A percentile compares a stretch with the other conserved stretches of the same genome.
Conservation (phyloP, 768 basidiomycete species). For the Strobilomyces dryophilus region DNA sequence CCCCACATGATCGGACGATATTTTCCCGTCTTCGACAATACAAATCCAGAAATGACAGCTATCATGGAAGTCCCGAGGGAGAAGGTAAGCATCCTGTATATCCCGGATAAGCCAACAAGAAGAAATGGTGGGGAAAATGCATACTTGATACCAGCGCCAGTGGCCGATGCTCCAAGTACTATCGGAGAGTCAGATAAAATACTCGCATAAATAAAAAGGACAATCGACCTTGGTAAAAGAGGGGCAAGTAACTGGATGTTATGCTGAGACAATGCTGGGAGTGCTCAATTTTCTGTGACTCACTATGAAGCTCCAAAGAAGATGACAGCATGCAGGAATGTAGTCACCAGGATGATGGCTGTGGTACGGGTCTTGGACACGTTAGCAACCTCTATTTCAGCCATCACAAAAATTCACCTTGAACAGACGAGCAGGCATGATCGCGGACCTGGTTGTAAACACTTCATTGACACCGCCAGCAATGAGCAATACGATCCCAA, state of each 20-base stretch:
- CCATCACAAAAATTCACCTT: constrained; percentile 37
- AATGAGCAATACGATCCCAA: constrained; percentile 54
- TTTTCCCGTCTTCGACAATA: constrained; percentile 52
- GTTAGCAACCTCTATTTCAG: background rate
- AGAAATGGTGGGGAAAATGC: constrained; percentile 3
- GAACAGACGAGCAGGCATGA: constrained; percentile 73
- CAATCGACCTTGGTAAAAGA: constrained; percentile 61
- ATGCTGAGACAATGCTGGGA: background rate
- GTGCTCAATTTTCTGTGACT: background rate
- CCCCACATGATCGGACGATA: constrained; percentile 65
- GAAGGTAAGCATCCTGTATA: constrained; percentile 64
- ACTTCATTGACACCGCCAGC: constrained; percentile 53
- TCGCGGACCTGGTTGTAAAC: constrained; percentile 60
- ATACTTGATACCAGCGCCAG: constrained; percentile 62
- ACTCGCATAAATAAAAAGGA: background rate
- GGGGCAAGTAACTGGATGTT: constrained; percentile 50
- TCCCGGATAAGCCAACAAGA: background rate
- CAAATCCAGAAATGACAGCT: constrained; percentile 53
- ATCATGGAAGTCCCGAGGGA: constrained; percentile 56
- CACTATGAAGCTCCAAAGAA: constrained; percentile 49
- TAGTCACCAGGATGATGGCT: constrained; percentile 48
- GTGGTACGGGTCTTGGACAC: constrained; percentile 67
- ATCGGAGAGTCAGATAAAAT: constrained; percentile 6
- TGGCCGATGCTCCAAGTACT: constrained; percentile 71
- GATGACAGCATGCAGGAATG: constrained; percentile 59